These are phyloP conservation scores for Plantago coronopus DNA, from an alignment of 305 asterid species.

Conservation along the genomic window DNA sequence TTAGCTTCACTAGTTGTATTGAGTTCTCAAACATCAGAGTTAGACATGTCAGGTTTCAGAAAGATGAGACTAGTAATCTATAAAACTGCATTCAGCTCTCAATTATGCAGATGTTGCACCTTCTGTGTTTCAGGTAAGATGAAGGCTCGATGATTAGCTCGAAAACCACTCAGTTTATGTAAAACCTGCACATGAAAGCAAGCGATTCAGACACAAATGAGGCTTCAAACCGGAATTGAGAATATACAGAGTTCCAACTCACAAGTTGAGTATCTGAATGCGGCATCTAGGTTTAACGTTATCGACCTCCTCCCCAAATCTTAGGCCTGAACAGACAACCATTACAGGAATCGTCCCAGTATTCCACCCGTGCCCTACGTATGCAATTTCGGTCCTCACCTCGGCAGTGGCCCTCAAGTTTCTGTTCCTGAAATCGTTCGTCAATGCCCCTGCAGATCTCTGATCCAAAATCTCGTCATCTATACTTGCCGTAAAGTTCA, in stretches of 20 bases:
- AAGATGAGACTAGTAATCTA: neutral
- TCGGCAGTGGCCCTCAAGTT: slow-evolving; percentile 33
- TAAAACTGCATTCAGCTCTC: neutral
- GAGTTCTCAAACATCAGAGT: neutral
- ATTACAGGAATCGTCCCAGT: slow-evolving; percentile 26
- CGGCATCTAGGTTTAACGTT: neutral
- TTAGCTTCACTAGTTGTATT: neutral
- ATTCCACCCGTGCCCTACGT: slow-evolving; percentile 30
- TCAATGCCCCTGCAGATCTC: slow-evolving; percentile 26
- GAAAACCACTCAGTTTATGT: slow-evolving; percentile 1
- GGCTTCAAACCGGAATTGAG: neutral
- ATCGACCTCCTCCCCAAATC: neutral
- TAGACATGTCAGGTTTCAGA: neutral
- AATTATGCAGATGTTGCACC: neutral
- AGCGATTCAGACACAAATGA: neutral
- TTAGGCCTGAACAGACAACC: slow-evolving; percentile 35
- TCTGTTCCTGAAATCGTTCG: slow-evolving; percentile 32
- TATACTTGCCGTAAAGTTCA: slow-evolving; percentile 26
- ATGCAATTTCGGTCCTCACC: slow-evolving; percentile 37
- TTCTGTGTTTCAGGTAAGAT: neutral
- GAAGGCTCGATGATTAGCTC: neutral
- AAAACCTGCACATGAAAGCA: slow-evolving; percentile 1
- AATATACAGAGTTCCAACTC: neutral
- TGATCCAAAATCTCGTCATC: slow-evolving; percentile 21
- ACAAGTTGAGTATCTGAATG: slow-evolving; percentile 4